Conservation (phyloP, 2,329 filamentous ascomycete genomes). For the Trichoderma atroviride region DNA sequence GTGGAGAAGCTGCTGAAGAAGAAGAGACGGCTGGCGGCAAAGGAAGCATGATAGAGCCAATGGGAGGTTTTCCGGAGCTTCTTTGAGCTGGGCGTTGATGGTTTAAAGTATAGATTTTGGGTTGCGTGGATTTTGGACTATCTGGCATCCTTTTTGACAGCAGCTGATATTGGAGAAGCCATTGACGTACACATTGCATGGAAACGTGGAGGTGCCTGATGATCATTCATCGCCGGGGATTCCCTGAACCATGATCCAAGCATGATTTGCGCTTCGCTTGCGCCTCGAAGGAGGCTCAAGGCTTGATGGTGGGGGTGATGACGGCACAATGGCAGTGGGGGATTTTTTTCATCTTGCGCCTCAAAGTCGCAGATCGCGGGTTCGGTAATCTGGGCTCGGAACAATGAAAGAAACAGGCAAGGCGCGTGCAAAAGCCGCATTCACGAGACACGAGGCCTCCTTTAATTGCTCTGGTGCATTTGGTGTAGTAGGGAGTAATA, state of each 20-base stretch:
- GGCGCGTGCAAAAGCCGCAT: not conserved
- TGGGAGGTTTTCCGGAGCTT: not conserved
- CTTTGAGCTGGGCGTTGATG: not conserved
- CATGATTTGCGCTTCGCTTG: not conserved
- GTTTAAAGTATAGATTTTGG: not conserved
- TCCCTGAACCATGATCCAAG: not conserved
- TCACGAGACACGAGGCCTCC: not conserved
- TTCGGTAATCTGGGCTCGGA: constrained; percentile 18
- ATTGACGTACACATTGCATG: not conserved
- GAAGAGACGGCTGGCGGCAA: constrained; percentile 42
- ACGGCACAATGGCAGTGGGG: constrained; percentile 2
- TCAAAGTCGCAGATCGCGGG: constrained; percentile 4
- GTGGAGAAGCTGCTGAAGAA: constrained; percentile 68
- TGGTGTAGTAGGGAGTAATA: not conserved
- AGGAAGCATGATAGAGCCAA: not conserved
- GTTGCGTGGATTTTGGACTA: not conserved
- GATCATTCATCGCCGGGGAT: not conserved
- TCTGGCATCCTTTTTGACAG: not conserved
- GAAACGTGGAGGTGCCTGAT: not conserved
- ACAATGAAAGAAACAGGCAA: not conserved
- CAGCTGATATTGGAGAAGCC: not conserved
- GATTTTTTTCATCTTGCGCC: not conserved
- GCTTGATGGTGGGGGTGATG: constrained; percentile 22
- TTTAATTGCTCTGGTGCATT: not conserved
- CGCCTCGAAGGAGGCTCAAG: not conserved